Conservation (phyloP, 176 grass and related monocot genomes). For the Tillandsia leiboldiana region DNA sequence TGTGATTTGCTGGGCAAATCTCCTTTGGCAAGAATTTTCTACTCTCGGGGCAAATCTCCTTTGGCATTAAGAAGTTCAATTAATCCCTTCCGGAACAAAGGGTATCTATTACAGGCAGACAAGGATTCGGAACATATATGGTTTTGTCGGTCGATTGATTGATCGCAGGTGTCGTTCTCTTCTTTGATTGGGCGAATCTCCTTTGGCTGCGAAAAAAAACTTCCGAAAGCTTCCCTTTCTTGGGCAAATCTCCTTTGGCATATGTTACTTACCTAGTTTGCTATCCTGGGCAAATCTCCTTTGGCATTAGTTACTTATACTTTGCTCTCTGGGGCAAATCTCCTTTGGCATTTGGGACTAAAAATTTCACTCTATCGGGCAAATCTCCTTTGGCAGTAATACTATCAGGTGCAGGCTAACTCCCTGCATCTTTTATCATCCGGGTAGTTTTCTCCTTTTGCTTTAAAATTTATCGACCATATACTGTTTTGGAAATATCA, state of each 20-base stretch:
- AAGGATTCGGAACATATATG: slow-evolving; percentile 11
- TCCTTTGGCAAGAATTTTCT: slow-evolving; percentile 17
- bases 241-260: slow-evolving; percentile 72
- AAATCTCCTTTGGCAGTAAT: slow-evolving; percentile 44
- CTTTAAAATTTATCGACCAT: slow-evolving; percentile 19
- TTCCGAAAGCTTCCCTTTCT: slow-evolving; percentile 2
- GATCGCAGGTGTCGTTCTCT: not conserved
- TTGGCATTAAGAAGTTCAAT: slow-evolving; percentile 22
- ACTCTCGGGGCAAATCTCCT: slow-evolving; percentile 47
- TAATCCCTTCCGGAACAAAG: slow-evolving; percentile 2
- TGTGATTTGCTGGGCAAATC: slow-evolving; percentile 20
- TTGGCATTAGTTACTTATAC: slow-evolving; percentile 50
- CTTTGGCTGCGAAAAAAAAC: not conserved
- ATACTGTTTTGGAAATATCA: not conserved
- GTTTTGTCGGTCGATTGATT: not conserved
- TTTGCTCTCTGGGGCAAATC: slow-evolving; percentile 45
- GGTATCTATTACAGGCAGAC: not conserved
- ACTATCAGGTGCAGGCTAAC: slow-evolving; percentile 9
- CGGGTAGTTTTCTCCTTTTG: slow-evolving; percentile 29
- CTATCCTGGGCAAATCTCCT: slow-evolving; percentile 47
- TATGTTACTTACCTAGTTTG: slow-evolving; percentile 10
- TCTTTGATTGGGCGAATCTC: slow-evolving; percentile 9
- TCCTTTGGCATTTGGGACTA: slow-evolving; percentile 46
- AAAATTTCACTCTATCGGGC: slow-evolving; percentile 16
- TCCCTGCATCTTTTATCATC: slow-evolving; percentile 25